Percentiles rank a stretch among this genome's conserved stretches.
Evolutionary conservation across 805 yeast species (phyloP).

Genomic region (Kluyveromyces wickerhamii): DNA sequence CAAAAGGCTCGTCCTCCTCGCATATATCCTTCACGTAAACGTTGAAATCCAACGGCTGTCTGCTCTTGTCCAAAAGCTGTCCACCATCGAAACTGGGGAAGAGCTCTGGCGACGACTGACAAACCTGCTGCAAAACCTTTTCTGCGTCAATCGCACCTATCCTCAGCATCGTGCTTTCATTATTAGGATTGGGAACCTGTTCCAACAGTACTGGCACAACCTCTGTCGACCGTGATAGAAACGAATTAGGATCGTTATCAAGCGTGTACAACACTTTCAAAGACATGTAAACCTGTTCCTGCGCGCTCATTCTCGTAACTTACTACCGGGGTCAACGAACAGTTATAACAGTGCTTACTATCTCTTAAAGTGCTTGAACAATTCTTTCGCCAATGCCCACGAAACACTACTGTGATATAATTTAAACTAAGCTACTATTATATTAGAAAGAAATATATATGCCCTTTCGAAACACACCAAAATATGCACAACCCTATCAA

Average conservation of each 20-base stretch:
- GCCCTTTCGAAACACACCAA: no score
- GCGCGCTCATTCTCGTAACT: slow-evolving; percentile 1
- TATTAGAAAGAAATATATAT: no score
- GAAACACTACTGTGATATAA: no score
- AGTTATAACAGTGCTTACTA: no score
- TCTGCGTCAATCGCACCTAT: slow-evolving; percentile 26
- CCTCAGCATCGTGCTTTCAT: slow-evolving; percentile 13
- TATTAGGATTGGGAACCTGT: slow-evolving; percentile 20
- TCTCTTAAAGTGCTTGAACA: no score
- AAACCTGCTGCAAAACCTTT: slow-evolving; percentile 24
- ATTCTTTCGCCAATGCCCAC: no score
- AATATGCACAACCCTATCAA: no score
- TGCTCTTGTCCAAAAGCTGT: slow-evolving; percentile 14
- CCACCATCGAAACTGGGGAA: slow-evolving; percentile 12
- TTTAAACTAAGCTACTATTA: no score
- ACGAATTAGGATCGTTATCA: slow-evolving; percentile 24
- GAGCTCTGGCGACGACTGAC: slow-evolving; percentile 29
- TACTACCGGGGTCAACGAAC: no score
- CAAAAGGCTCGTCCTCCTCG: slow-evolving; percentile 30
- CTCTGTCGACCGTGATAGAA: slow-evolving; percentile 25
- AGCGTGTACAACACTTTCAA: slow-evolving; percentile 29
- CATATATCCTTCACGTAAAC: slow-evolving; percentile 28
- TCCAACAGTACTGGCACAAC: slow-evolving; percentile 22
- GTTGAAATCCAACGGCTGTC: slow-evolving; percentile 15
- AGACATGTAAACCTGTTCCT: slow-evolving; percentile 17